phyloP scores from a whole-genome alignment of 345 rosid genomes.

The Psidium friedrichsthalianum region DNA sequence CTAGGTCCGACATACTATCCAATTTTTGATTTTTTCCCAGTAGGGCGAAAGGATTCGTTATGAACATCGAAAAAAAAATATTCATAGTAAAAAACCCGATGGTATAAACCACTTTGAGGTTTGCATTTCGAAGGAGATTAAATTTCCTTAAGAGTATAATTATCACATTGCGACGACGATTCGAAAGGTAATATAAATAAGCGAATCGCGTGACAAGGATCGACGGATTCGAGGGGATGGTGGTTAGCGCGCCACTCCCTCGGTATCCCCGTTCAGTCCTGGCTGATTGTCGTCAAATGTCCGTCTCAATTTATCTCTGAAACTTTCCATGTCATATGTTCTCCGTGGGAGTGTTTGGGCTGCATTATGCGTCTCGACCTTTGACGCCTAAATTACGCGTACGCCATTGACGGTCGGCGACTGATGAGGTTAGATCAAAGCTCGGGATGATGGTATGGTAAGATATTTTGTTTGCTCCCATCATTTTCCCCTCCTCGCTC shows the following conservation, averaged over 20 bases:
- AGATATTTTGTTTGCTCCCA: background rate
- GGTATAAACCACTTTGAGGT: background rate
- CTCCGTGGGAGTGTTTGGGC: accelerated
- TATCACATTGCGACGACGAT: background rate
- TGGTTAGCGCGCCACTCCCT: too few species aligned
- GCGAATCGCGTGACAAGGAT: accelerated
- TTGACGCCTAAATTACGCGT: background rate
- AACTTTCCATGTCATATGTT: background rate
- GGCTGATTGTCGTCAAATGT: background rate
- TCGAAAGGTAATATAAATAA: background rate
- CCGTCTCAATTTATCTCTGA: accelerated
- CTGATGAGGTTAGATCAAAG: background rate
- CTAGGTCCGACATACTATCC: background rate
- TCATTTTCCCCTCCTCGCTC: background rate
- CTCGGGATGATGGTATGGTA: background rate
- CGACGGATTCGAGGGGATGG: background rate
- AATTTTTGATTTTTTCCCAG: background rate
- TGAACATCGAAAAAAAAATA: background rate
- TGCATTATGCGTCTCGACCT: background rate
- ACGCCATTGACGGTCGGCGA: background rate
- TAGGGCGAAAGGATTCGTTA: background rate
- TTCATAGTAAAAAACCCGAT: background rate
- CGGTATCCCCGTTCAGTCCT: background rate
- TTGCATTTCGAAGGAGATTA: background rate
- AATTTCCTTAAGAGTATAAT: background rate